phyloP scores from a whole-genome alignment of 805 yeast species.

The Nakazawaea sp. region DNA sequence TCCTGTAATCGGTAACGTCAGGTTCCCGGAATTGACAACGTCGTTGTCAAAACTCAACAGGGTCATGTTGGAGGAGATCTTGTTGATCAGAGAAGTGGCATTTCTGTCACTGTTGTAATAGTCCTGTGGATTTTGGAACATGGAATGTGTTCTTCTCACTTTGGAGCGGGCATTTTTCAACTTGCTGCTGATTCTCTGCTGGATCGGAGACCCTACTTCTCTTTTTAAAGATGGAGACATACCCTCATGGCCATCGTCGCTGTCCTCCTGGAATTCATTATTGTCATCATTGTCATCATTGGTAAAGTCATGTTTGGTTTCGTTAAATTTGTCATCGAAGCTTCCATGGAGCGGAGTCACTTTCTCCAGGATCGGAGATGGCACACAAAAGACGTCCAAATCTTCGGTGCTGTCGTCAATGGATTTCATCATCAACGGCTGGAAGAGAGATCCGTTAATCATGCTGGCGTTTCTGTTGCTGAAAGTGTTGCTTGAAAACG shows the following conservation, averaged over 20 bases:
- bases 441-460: slow-evolving; percentile 8
- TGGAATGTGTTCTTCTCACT: slow-evolving; percentile 59
- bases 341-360: slow-evolving; percentile 1
- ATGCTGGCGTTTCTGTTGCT: slow-evolving; percentile 10
- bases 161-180: slow-evolving; percentile 24
- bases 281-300: background rate
- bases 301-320: background rate
- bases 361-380: slow-evolving; percentile 20
- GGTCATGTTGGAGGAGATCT: slow-evolving; percentile 8
- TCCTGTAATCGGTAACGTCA: slow-evolving; percentile 21
- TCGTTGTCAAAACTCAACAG: slow-evolving; percentile 8
- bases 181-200: slow-evolving; percentile 16
- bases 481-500: slow-evolving; percentile 4
- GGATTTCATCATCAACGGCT: slow-evolving; percentile 5
- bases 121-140: slow-evolving; percentile 40
- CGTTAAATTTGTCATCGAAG: slow-evolving; percentile 5
- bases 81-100: slow-evolving; percentile 10
- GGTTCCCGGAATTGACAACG: slow-evolving; percentile 12
- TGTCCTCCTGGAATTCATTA: background rate
- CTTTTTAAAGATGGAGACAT: slow-evolving; percentile 17
- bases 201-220: slow-evolving; percentile 33
- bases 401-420: background rate
- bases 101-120: slow-evolving; percentile 4
- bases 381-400: slow-evolving; percentile 18
- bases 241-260: too few species aligned